Base-by-base conservation (phyloP, 2,329 filamentous ascomycete species). In the Bipolaris bicolor region DNA sequence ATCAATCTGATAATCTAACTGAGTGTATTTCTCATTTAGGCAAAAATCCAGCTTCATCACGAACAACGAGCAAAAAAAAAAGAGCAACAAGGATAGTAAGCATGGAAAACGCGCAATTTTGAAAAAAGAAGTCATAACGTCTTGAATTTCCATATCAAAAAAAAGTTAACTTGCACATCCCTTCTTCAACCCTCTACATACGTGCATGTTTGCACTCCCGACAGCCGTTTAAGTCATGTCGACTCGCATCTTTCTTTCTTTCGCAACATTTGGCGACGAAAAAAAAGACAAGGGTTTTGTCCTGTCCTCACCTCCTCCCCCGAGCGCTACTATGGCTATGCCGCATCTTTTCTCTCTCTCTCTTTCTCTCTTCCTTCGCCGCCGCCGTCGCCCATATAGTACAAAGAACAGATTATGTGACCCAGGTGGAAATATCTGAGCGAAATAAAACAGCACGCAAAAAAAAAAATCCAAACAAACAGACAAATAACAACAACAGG, bases 381-480 rank as follows among this genome's bases (percentile, higher is more conserved):
- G 34, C 37, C 10, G 3, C 37, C 44, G 24, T 55, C 45, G 24
- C 45, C 61, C 52, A 60, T 71, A 71, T 66, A 67, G 64, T 71
- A 71, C 68, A 71, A 67, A 24, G 62, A 64, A 57, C 51, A 57
- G 47, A 70, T 70, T 71, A 71, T 65, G 58, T 68, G 62, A 55
- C 47, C 39, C 46, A 45, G 41, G 6, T 40, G 36, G 18, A 29
- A n/a, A 22, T 34, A 45, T 18, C 36, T 44, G 39, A 34, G 37
- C 31, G 16, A 39, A 39, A 45, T 5, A 39, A 31, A 36, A 31
- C 26, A 16, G 18, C 29, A 10, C 29, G 29, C 10, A 34, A 9
- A 24, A 10, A 20, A 39, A 37, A 37, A 29, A 29, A 29, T 7
- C 7, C 24, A 29, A 34, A 24, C 7, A 22, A 37, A 33, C 43